Base-by-base conservation (phyloP, 208 protist species). In the Lotmaria passim region DNA sequence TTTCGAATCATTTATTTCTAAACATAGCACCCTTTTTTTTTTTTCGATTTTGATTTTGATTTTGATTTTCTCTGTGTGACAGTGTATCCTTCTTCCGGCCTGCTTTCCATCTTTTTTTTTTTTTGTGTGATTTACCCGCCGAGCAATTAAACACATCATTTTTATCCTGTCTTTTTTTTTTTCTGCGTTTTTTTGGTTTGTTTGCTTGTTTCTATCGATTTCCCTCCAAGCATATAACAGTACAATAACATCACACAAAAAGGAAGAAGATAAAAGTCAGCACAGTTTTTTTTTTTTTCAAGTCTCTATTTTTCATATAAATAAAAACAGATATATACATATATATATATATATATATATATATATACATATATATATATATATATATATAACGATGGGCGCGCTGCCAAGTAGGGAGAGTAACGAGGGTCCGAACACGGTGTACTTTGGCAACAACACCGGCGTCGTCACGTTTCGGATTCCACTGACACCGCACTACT, bases 401-500 rank as follows among this genome's bases (percentile, higher is more conserved):
- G 69, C 72, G 19, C 39, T 89, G 8, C 84, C 84, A 10, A 87
- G 77, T 51, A 53, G 85, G 34, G 78, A 85, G 62, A 70, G 69
- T 33, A 65, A 81, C 55, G 81, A 85, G 38, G 67, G 68, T 33
- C 73, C 79, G 14, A 62, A 69, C 50, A 71, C 70, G 7, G 26
- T 82, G n/a, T 62, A 50, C 56, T 80, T 82, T 56, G 66, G 55
- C 36, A 69, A 77, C 66, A 78, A 75, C 57, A 77, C 73, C 30
- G 62, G 67, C 14, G 36, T 71, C 53, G 70, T 75, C 19, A 41
- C 83, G 17, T 62, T 79, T 8, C 67, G 53, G 14, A 19, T 89
- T 21, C 84, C 81, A 15, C 56, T 87, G 12, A 83, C 82, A 0
- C 71, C 60, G 2, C 79, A 86, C 65, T 90, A 79, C 57, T 90